These are phyloP conservation scores for Cercospora canescens DNA, from an alignment of 2,329 filamentous ascomycete species.

Conservation along the genomic window DNA sequence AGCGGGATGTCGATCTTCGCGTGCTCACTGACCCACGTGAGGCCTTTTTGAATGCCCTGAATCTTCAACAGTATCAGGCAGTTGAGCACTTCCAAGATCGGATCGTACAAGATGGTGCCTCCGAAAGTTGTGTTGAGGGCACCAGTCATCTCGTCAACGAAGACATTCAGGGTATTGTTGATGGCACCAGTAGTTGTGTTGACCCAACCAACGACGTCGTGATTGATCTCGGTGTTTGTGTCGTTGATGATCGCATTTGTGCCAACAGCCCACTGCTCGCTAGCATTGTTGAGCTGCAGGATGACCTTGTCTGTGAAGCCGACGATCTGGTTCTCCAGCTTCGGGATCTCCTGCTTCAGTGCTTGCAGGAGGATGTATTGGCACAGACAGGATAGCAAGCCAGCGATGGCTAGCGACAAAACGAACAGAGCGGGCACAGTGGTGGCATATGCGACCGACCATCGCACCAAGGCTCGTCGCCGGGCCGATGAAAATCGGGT, in stretches of 20 bases:
- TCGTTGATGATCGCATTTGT: conserved; percentile 71
- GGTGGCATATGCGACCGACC: conserved; percentile 85
- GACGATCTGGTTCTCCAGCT: conserved; percentile 71
- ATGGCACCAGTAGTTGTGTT: conserved; percentile 78
- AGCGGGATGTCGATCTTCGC: conserved; percentile 79
- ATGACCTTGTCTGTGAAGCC: conserved; percentile 79
- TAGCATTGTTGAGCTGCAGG: conserved; percentile 68
- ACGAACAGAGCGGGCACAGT: conserved; percentile 83
- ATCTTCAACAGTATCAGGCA: conserved; percentile 90
- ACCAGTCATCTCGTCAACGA: conserved; percentile 74
- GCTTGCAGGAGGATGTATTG: conserved; percentile 75
- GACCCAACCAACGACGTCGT: conserved; percentile 84
- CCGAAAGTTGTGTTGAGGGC: conserved; percentile 78
- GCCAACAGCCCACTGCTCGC: conserved; percentile 71
- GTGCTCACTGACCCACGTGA: conserved; percentile 92
- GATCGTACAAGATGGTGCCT: conserved; percentile 74
- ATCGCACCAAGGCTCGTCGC: conserved; percentile 72
- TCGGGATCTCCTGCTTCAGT: conserved; percentile 74
- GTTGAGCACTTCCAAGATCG: conserved; percentile 76
- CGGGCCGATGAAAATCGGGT: conserved; percentile 63
- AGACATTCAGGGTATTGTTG: conserved; percentile 81
- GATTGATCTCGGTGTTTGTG: conserved; percentile 73
- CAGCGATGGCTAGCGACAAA: conserved; percentile 77
- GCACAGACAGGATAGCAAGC: conserved; percentile 78
- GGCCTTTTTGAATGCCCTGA: conserved; percentile 75